Base-by-base conservation (phyloP, 2,329 filamentous ascomycete genomes). In the Arthrobotrys conoides region DNA sequence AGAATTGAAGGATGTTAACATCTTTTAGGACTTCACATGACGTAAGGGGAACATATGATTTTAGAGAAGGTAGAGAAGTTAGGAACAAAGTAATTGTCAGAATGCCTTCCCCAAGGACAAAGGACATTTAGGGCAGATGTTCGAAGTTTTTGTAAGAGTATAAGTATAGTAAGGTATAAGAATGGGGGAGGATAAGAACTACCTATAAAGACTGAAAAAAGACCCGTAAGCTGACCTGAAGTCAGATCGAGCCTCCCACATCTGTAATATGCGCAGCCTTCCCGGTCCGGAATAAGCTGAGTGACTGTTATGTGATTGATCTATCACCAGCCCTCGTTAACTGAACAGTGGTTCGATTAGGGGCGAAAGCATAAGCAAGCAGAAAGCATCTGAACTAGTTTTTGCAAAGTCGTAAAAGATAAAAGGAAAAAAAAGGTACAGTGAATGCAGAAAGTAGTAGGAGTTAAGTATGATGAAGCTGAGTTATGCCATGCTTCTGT, bases 301-400 rank as follows among this genome's bases (percentile, higher is more conserved):
- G 73, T 64, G 67, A 68, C 73, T 57, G 59, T 30, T 48, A 44
- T 48, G 73, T 67, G 73, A 67, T 41, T 48, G 44, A 55, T 24
- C 18, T 41, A 49, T 77, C 73, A 81, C 75, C 81, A 78, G 77
- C 64, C 69, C 65, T 70, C 76, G 69, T 79, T 66, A 75, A 66
- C 68, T 73, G 69, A 61, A 61, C 24, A 55, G 55, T 64, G 16
- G 33, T 73, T 61, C 65, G 48, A 76, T 71, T 73, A 68, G 36
- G 44, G n/a, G 44, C 36, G 33, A 36, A 44, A 44, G 36, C 57
- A 44, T 59, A 5, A 22, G n/a, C 36, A 61, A 20, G 18, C 38
- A 75, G 48, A 72, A 61, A 22, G 16, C 2, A n/a, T 22, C 14
- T 53, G 38, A 70, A 63, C 44, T 24, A 33, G 51, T 53, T 57